Base-by-base conservation (phyloP, 2,329 filamentous ascomycete genomes). In the Alternaria triticina region DNA sequence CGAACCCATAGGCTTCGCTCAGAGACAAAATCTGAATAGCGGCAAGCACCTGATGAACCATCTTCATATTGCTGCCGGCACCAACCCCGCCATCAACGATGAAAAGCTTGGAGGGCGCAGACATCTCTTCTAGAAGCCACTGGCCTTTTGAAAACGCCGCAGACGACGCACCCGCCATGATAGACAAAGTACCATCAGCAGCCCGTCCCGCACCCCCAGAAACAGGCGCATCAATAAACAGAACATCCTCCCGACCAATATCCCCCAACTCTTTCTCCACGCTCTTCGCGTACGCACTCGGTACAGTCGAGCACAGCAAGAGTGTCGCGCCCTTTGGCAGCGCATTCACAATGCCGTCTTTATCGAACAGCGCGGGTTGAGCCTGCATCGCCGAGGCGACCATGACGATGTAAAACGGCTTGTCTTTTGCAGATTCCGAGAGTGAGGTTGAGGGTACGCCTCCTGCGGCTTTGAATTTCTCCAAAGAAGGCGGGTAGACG, bases 331-430 rank as follows among this genome's bases (percentile, higher is more conserved):
- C 86, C 57, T 85, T 77, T 0, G 88, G 86, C 3, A 92, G 82
- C 6, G 74, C 70, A 27, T 81, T 75, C 22, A 85, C 77, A 12
- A 84, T 89, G 23, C 76, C 74, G 4, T 88, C 85, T 49, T 83
- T 81, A 27, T 87, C 87, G 66, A 93, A 88, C 2, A 94, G 80
- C 1, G 91, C 89, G 0, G 83, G 81, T 65, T 91, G 86, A 10
- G 88, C 90, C 76, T 93, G 91, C 44, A 87, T 84, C 3, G 90
- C 88, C 0, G 90, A 92, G 8, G 91, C 91, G 1, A 94, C 91
- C 91, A 94, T 93, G 77, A 89, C 89, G 28, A 93, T 85, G 72
- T 90, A 88, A 76, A 87, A 89, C 23, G 83, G 71, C 68, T 87
- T 88, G 36, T 83, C 85, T 49, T 81, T 80, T 15, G 90, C 91